These are phyloP conservation scores for Arctostaphylos glauca DNA, from an alignment of 148 eudicot species.

Conservation along the genomic window DNA sequence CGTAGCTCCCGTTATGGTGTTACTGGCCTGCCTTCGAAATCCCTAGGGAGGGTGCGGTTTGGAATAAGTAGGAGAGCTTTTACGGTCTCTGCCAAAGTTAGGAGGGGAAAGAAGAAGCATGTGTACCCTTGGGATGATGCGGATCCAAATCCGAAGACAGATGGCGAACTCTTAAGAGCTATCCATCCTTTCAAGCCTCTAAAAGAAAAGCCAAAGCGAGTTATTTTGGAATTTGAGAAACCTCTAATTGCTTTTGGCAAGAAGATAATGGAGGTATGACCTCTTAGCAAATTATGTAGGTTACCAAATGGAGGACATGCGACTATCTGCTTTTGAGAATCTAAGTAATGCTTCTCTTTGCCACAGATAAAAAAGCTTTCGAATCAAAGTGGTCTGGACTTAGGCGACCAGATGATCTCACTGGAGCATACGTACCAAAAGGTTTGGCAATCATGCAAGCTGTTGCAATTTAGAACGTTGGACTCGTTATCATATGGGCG, in stretches of 20 bases:
- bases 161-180: conserved; percentile 57
- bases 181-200: conserved; percentile 81
- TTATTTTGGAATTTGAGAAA: conserved; percentile 66
- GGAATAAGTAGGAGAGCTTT: conserved; percentile 34
- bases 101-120: conserved; percentile 71
- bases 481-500: background rate
- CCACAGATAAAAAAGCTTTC: conserved; percentile 82
- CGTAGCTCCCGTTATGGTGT: conserved; percentile 52
- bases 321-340: background rate
- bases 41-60: conserved; percentile 53
- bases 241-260: conserved; percentile 47
- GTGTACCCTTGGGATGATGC: conserved; percentile 91
- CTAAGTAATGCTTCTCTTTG: background rate
- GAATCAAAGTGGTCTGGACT: conserved; percentile 83
- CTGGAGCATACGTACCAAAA: conserved; percentile 76
- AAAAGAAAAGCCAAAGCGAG: conserved; percentile 75
- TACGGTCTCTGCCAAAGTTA: conserved; percentile 42
- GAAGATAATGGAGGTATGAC: conserved; percentile 66
- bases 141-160: conserved; percentile 58
- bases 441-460: conserved; percentile 33
- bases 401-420: conserved; percentile 65
- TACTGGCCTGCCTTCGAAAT: conserved; percentile 50
- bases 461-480: background rate
- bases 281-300: background rate
- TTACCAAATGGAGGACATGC: background rate